Percentiles rank a stretch among this genome's conserved stretches.
phyloP scores from a whole-genome alignment of 1,139 yeast genomes.

The Nakaseomyces uthaithaninus region DNA sequence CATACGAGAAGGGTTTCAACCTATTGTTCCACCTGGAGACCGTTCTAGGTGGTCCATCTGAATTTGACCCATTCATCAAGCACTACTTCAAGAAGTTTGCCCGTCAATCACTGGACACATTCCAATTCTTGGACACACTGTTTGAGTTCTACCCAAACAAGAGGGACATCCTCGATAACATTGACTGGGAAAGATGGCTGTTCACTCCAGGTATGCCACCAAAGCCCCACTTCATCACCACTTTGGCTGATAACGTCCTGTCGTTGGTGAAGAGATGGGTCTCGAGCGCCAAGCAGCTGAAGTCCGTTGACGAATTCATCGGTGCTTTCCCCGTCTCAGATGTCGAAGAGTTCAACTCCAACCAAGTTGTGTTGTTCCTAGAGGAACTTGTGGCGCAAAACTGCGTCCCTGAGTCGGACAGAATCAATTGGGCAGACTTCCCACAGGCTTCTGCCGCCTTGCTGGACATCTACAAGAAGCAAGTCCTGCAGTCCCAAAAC shows the following conservation, averaged over 20 bases:
- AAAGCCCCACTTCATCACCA: conserved; percentile 70
- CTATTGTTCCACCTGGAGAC: conserved; percentile 67
- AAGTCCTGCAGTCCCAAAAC: conserved; percentile 42
- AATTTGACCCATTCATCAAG: conserved; percentile 72
- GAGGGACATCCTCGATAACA: conserved; percentile 41
- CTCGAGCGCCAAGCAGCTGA: conserved; percentile 26
- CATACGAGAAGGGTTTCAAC: conserved; percentile 86
- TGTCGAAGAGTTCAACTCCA: conserved; percentile 52
- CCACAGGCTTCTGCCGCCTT: conserved; percentile 28
- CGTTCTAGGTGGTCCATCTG: conserved; percentile 49
- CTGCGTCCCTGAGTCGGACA: conserved; percentile 13
- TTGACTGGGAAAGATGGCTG: conserved; percentile 85
- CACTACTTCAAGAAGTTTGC: conserved; percentile 64
- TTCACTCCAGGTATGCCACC: conserved; percentile 82
- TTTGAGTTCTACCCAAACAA: conserved; percentile 45
- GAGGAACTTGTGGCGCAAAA: conserved; percentile 48
- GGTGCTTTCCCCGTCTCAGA: conserved; percentile 34
- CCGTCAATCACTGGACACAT: conserved; percentile 67
- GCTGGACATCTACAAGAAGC: conserved; percentile 27
- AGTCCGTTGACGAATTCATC: conserved; percentile 28
- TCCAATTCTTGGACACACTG: conserved; percentile 67
- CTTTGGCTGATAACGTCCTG: conserved; percentile 67
- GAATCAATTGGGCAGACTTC: conserved; percentile 28
- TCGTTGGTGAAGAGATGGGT: conserved; percentile 59
- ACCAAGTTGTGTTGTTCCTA: conserved; percentile 71